phyloP scores from a whole-genome alignment of 2,329 filamentous ascomycete species.

The Hypomyces perniciosus region DNA sequence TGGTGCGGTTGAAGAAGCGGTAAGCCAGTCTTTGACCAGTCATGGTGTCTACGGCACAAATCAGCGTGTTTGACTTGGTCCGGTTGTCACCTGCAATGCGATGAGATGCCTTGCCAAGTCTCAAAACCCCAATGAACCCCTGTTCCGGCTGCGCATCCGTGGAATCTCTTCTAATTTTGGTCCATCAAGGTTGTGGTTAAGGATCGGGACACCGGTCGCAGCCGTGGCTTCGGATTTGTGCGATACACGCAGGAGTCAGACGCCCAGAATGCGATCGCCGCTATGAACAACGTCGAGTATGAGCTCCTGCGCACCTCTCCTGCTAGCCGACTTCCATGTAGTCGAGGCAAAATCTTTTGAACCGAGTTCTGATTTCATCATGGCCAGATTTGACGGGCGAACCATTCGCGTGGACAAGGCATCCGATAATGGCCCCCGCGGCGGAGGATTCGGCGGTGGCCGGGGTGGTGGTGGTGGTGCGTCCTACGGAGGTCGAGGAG shows the following conservation, averaged over 20 bases:
- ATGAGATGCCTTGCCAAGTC: neutral
- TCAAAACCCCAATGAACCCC: conserved; percentile 1
- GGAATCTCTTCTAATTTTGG: conserved; percentile 17
- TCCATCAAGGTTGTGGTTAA: conserved; percentile 80
- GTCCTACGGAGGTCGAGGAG: conserved; percentile 39
- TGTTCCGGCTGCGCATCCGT: conserved; percentile 10
- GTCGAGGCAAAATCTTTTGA: neutral
- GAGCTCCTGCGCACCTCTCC: conserved; percentile 26
- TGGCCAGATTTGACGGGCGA: conserved; percentile 81
- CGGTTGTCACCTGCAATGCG: conserved; percentile 1
- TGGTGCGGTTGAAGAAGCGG: conserved; percentile 87
- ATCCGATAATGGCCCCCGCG: conserved; percentile 66
- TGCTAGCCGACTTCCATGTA: conserved; percentile 3
- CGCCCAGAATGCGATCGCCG: conserved; percentile 67
- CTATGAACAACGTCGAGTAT: conserved; percentile 89
- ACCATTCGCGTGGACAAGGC: conserved; percentile 94
- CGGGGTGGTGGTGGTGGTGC: conserved; percentile 34
- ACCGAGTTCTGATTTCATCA: conserved; percentile 8
- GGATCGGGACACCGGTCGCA: conserved; percentile 92
- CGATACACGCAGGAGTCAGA: conserved; percentile 73
- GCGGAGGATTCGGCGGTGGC: conserved; percentile 34
- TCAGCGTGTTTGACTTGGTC: conserved; percentile 5
- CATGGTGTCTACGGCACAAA: neutral
- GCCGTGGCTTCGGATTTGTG: conserved; percentile 96
- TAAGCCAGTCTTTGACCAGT: conserved; percentile 46